A percentile compares a stretch with the other conserved stretches of the same genome.
Evolutionary conservation across 148 eudicot genomes (phyloP).

Genomic region (Simmondsia chinensis): DNA sequence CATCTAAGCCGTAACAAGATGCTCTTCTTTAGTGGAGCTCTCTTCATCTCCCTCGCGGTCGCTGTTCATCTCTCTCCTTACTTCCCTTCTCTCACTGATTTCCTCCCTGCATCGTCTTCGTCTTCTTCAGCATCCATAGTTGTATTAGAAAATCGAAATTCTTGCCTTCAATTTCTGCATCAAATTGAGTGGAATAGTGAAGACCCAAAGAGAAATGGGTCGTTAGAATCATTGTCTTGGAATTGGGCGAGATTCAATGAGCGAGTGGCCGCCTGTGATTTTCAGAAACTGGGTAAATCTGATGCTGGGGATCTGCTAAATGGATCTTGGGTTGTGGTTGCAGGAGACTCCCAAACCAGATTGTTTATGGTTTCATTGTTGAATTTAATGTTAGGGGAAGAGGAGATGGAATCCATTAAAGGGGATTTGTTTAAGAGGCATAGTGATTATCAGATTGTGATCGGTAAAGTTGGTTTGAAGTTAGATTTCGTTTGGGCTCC

Average conservation of each 20-base stretch:
- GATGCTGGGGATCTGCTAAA: conserved; percentile 71
- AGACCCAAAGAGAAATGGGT: conserved; percentile 7
- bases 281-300: conserved; percentile 41
- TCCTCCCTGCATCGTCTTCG: conserved; percentile 12
- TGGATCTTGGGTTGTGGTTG: conserved; percentile 84
- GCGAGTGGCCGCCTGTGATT: conserved; percentile 46
- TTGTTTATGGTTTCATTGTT: conserved; percentile 58
- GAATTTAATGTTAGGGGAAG: conserved; percentile 43
- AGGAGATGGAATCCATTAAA: conserved; percentile 34
- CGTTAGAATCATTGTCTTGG: conserved; percentile 56
- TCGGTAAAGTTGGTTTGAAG: conserved; percentile 67
- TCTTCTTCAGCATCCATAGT: conserved; percentile 16
- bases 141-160: conserved; percentile 25
- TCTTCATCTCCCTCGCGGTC: conserved; percentile 81
- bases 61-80: conserved; percentile 89
- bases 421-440: conserved; percentile 83
- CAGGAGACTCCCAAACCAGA: conserved; percentile 77
- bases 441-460: conserved; percentile 58
- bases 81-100: conserved; percentile 45
- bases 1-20: conserved; percentile 90
- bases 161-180: conserved; percentile 56
- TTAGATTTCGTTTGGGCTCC: conserved; percentile 95
- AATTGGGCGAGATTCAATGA: conserved; percentile 38
- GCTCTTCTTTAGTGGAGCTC: conserved; percentile 83
- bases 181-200: conserved; percentile 20